phyloP scores from a whole-genome alignment of 345 rosid genomes.

The Eucalyptus melliodora region DNA sequence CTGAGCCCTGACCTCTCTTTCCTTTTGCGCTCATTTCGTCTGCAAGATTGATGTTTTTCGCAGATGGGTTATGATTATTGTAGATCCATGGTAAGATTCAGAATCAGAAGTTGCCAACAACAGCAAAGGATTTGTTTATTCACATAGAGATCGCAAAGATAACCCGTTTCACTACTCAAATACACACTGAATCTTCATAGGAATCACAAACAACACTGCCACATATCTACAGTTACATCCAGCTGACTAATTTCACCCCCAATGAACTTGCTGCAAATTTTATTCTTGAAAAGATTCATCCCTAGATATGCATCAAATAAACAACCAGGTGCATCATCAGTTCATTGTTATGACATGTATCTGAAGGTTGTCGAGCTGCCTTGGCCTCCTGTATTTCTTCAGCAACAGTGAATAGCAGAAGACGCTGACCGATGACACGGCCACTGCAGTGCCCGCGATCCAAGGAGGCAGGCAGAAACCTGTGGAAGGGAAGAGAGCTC shows the following conservation, averaged over 20 bases:
- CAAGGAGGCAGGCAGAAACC: slow-evolving; percentile 85
- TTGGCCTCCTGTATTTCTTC: slow-evolving; percentile 62
- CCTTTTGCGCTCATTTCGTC: background rate
- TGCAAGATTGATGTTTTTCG: background rate
- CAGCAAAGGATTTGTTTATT: background rate
- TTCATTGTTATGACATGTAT: slow-evolving; percentile 42
- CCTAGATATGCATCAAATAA: background rate
- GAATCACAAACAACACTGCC: background rate
- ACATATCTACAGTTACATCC: background rate
- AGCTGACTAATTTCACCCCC: background rate
- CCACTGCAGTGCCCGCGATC: slow-evolving; percentile 96
- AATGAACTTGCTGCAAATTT: background rate
- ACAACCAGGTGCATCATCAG: background rate
- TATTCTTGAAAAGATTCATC: background rate
- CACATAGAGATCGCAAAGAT: background rate
- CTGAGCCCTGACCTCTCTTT: background rate
- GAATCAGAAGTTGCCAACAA: background rate
- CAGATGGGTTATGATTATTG: background rate
- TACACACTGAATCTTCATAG: background rate
- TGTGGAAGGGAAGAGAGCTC: slow-evolving; percentile 58
- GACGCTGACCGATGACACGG: slow-evolving; percentile 84
- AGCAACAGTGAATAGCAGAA: slow-evolving; percentile 76
- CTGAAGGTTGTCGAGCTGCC: slow-evolving; percentile 41
- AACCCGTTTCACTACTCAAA: background rate
- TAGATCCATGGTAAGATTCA: background rate